phyloP scores from a whole-genome alignment of 352 stramenopile genomes.

The Globisporangium orthogonon region DNA sequence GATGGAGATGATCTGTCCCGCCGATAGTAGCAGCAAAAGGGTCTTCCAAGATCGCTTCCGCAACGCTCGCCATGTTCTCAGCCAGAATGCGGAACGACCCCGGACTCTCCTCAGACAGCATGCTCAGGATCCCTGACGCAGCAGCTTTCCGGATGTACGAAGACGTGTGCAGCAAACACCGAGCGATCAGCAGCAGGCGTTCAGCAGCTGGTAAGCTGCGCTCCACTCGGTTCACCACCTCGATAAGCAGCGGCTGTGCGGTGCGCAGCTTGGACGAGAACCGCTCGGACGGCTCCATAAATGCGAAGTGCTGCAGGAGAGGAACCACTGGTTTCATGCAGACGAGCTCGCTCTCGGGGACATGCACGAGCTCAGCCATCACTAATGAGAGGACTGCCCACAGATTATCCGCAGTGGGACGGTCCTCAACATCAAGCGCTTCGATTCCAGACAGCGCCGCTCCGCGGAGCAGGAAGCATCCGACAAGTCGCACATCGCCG shows the following conservation, averaged over 20 bases:
- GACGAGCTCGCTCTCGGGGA: conserved; percentile 15
- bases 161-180: conserved; percentile 45
- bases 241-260: conserved; percentile 27
- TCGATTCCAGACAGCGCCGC: conserved; percentile 4
- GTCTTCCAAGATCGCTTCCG: conserved; percentile 5
- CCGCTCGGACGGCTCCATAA: conserved; percentile 26
- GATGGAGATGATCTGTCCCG: neutral
- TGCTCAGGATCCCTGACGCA: conserved; percentile 25
- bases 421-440: neutral
- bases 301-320: conserved; percentile 56
- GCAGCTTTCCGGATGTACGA: conserved; percentile 42
- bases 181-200: conserved; percentile 27
- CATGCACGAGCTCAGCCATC: conserved; percentile 16
- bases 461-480: conserved; percentile 17
- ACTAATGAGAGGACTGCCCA: conserved; percentile 24
- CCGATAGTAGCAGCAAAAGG: conserved; percentile 7
- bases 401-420: conserved; percentile 6
- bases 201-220: conserved; percentile 8
- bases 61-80: conserved; percentile 2
- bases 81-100: conserved; percentile 7
- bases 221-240: conserved; percentile 41
- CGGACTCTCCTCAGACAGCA: conserved; percentile 18
- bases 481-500: conserved; percentile 21
- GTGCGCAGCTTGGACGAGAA: conserved; percentile 15
- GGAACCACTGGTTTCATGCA: conserved; percentile 23